These are phyloP conservation scores for Drechslera avenae DNA, from an alignment of 2,329 filamentous ascomycete genomes.

Conservation along the genomic window DNA sequence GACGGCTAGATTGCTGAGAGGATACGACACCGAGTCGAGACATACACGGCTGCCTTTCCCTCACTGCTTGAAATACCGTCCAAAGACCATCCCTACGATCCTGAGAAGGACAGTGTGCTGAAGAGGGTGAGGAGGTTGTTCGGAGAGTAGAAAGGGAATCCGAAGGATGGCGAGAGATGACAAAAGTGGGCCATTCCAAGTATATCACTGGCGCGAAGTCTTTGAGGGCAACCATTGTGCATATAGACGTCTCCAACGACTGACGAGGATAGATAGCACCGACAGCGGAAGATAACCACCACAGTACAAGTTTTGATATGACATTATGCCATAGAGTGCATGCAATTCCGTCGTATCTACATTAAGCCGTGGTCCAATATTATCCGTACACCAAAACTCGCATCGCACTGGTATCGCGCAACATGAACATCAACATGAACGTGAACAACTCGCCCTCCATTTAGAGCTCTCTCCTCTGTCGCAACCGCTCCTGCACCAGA, in stretches of 20 bases:
- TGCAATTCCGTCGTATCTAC: constrained; percentile 27
- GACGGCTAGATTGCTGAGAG: constrained; percentile 78
- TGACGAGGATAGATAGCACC: too few relatives aligned
- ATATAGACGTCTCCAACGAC: too few relatives aligned
- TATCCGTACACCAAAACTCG: constrained; percentile 12
- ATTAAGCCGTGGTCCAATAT: constrained; percentile 20
- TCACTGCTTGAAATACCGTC: constrained; percentile 94
- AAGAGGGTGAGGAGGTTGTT: constrained; percentile 79
- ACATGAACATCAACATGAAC: constrained; percentile 4
- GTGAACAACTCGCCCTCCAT: not conserved
- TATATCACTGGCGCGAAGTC: not conserved
- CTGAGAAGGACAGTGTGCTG: constrained; percentile 97
- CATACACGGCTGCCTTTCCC: constrained; percentile 94
- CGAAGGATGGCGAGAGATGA: too few relatives aligned
- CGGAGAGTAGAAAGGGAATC: constrained; percentile 62
- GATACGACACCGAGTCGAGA: constrained; percentile 89
- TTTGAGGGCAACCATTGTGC: not conserved
- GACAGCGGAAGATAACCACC: not conserved
- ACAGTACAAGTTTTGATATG: not conserved
- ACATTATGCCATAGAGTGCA: not conserved
- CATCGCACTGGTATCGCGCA: constrained; percentile 27
- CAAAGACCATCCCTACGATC: constrained; percentile 98
- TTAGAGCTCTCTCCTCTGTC: constrained; percentile 41
- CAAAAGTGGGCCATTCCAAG: too few relatives aligned
- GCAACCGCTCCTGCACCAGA: constrained; percentile 38